phyloP scores from a whole-genome alignment of 768 basidiomycete species.

The Boletus pseudo-olivaceus region DNA sequence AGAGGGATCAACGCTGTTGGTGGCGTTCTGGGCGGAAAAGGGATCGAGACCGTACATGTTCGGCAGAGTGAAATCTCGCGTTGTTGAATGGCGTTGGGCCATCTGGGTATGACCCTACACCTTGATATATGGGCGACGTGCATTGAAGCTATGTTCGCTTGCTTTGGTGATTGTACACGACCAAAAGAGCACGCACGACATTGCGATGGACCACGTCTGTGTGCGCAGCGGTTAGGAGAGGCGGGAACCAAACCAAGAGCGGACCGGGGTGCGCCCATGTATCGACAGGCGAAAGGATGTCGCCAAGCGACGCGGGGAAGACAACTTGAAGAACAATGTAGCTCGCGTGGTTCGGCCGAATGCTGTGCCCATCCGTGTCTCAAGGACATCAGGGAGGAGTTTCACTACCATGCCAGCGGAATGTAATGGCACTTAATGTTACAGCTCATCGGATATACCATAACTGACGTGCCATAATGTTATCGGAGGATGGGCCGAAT shows the following conservation, averaged over 20 bases:
- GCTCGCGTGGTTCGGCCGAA: not conserved
- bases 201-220: not conserved
- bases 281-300: not conserved
- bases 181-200: not conserved
- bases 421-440: not conserved
- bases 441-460: not conserved
- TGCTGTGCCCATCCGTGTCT: slow-evolving; percentile 8
- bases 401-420: not conserved
- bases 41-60: slow-evolving; percentile 28
- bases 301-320: not conserved
- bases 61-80: not conserved
- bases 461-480: not conserved
- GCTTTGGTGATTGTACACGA: no score
- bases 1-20: slow-evolving; percentile 1
- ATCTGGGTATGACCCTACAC: not conserved
- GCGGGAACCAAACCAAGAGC: not conserved
- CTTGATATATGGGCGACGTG: slow-evolving; percentile 10
- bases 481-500: not conserved
- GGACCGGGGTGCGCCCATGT: not conserved
- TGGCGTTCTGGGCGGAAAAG: slow-evolving; percentile 27
- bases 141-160: slow-evolving; percentile 17
- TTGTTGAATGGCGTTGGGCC: not conserved
- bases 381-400: slow-evolving; percentile 4
- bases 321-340: not conserved
- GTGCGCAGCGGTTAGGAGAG: not conserved